Conservation (phyloP, 768 basidiomycete genomes). For the Pisolithus tinctorius region DNA sequence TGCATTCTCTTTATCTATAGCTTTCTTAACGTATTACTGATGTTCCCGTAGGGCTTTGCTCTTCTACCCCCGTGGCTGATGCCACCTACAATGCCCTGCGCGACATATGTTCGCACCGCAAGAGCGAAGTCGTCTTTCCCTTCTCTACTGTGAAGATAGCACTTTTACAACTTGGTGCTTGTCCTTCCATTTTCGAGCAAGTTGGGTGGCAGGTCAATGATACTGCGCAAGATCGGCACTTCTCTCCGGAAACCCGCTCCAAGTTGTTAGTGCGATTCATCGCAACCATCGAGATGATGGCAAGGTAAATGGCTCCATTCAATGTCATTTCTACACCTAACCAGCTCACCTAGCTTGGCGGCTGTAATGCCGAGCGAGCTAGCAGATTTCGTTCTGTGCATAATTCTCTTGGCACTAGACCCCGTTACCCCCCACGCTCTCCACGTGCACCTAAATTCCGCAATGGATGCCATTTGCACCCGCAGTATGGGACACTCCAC, state of each 20-base stretch:
- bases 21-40: conserved; percentile 4
- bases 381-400: conserved; percentile 40
- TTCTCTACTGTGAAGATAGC: conserved; percentile 29
- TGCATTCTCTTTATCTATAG: conserved; percentile 9
- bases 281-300: conserved; percentile 34
- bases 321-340: conserved; percentile 1
- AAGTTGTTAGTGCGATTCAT: conserved; percentile 36
- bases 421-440: conserved; percentile 38
- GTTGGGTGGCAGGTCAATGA: conserved; percentile 25
- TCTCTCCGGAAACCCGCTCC: conserved; percentile 21
- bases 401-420: conserved; percentile 57
- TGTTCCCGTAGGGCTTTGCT: conserved; percentile 12
- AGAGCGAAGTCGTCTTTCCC: conserved; percentile 23
- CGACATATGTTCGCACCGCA: conserved; percentile 25
- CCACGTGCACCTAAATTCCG: conserved; percentile 37
- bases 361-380: conserved; percentile 35
- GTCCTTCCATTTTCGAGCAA: conserved; percentile 26
- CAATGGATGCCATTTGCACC: conserved; percentile 42
- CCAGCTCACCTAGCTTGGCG: conserved; percentile 25
- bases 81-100: conserved; percentile 30
- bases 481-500: conserved; percentile 26
- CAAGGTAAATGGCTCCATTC: conserved; percentile 34
- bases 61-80: conserved; percentile 21
- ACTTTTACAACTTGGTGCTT: conserved; percentile 42
- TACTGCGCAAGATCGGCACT: conserved; percentile 2